Conservation (phyloP, 1,139 yeast genomes). For the Taphrina betulina region DNA sequence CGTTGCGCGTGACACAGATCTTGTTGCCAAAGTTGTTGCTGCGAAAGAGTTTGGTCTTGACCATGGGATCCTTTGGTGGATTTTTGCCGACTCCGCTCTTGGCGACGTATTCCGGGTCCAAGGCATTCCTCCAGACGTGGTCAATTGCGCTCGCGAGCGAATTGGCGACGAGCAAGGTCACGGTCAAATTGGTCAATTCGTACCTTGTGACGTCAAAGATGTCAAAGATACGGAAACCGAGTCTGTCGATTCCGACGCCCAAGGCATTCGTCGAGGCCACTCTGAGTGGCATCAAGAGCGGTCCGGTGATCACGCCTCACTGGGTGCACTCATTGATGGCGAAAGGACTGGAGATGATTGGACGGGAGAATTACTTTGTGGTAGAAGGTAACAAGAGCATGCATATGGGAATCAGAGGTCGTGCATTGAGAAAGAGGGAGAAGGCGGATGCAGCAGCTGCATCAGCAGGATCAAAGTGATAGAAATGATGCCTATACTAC, state of each 20-base stretch:
- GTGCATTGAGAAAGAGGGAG: slow-evolving; percentile 81
- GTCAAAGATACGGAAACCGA: slow-evolving; percentile 85
- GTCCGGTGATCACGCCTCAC: slow-evolving; percentile 91
- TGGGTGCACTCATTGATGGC: slow-evolving; percentile 95
- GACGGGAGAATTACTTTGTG: slow-evolving; percentile 50
- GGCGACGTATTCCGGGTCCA: slow-evolving; percentile 94
- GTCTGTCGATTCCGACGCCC: slow-evolving; percentile 78
- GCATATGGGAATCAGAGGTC: slow-evolving; percentile 74
- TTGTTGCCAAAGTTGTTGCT: slow-evolving; percentile 65
- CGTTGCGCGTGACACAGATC: slow-evolving; percentile 76
- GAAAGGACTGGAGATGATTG: slow-evolving; percentile 42
- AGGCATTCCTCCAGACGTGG: slow-evolving; percentile 93
- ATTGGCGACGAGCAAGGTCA: slow-evolving; percentile 63
- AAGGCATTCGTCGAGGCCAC: slow-evolving; percentile 70
- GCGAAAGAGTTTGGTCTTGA: slow-evolving; percentile 58
- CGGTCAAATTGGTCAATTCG: slow-evolving; percentile 83
- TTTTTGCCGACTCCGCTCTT: slow-evolving; percentile 86
- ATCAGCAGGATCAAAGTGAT: neutral
- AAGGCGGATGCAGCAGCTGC: slow-evolving; percentile 33
- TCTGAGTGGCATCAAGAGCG: slow-evolving; percentile 76
- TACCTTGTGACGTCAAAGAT: slow-evolving; percentile 91
- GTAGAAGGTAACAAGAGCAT: slow-evolving; percentile 65
- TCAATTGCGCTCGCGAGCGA: slow-evolving; percentile 87
- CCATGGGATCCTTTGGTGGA: slow-evolving; percentile 98
- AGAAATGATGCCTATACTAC: neutral